Conservation (phyloP, 2,329 filamentous ascomycete genomes). For the Pyrenochaeta sp. region DNA sequence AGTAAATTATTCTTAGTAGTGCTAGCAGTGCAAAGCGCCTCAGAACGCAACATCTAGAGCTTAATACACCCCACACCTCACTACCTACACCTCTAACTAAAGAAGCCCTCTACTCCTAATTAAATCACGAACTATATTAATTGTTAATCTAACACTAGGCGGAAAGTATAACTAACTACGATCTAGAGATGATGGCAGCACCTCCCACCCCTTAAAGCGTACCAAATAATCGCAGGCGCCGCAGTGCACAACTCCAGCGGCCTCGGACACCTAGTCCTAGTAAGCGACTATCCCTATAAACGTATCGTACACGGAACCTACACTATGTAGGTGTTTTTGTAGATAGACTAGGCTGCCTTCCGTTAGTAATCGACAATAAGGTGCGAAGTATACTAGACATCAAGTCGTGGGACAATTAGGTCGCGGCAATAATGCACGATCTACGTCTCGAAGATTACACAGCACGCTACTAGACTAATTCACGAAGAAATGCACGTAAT, state of each 20-base stretch:
- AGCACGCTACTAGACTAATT: slow-evolving; percentile 13
- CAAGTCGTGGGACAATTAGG: slow-evolving; percentile 14
- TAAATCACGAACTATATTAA: too few relatives aligned
- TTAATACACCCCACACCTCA: too few relatives aligned
- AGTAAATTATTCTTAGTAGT: too few relatives aligned
- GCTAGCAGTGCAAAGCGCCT: too few relatives aligned
- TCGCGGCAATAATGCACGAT: neutral
- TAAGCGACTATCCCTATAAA: slow-evolving; percentile 25
- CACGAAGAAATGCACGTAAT: too few relatives aligned
- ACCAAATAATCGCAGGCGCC: slow-evolving; percentile 12
- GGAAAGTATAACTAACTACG: slow-evolving; percentile 6
- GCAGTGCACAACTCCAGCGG: too few relatives aligned
- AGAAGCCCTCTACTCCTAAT: too few relatives aligned
- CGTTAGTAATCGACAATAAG: slow-evolving; percentile 12
- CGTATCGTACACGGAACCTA: slow-evolving; percentile 30
- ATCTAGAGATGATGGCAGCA: slow-evolving; percentile 12
- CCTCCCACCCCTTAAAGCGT: slow-evolving; percentile 22
- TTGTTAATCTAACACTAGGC: slow-evolving; percentile 9
- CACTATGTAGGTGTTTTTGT: slow-evolving; percentile 19
- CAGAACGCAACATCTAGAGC: too few relatives aligned
- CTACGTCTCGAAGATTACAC: neutral
- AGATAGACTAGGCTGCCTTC: too few relatives aligned
- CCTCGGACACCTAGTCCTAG: slow-evolving; percentile 27
- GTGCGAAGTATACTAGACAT: slow-evolving; percentile 23
- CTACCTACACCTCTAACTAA: too few relatives aligned